These are phyloP conservation scores for Diaporthe vaccinii DNA, from an alignment of 2,329 filamentous ascomycete genomes.

Conservation along the genomic window DNA sequence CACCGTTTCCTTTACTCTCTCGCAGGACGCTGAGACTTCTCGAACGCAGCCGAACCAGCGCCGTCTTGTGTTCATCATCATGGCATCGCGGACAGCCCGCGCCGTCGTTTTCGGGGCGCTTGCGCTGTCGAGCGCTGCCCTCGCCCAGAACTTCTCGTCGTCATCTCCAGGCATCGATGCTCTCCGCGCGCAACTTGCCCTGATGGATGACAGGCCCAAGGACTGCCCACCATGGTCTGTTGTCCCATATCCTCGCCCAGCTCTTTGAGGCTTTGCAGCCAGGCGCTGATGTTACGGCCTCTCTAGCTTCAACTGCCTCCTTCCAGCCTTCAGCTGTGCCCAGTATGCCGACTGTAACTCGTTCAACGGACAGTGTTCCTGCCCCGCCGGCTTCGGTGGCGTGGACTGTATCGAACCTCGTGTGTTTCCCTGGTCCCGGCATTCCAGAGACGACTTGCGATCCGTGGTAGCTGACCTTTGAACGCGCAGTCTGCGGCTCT, in stretches of 20 bases:
- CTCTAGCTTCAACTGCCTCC: slow-evolving; percentile 93
- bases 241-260: slow-evolving; percentile 41
- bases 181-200: slow-evolving; percentile 74
- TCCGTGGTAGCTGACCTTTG: slow-evolving; percentile 35
- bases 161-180: slow-evolving; percentile 59
- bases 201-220: slow-evolving; percentile 80
- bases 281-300: slow-evolving; percentile 40
- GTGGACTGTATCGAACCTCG: slow-evolving; percentile 91
- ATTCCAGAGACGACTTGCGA: not conserved
- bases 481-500: slow-evolving; percentile 80
- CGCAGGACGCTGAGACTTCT: slow-evolving; percentile 19
- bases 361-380: slow-evolving; percentile 92
- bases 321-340: slow-evolving; percentile 90
- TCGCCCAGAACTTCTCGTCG: slow-evolving; percentile 70
- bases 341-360: slow-evolving; percentile 92
- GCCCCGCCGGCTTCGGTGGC: slow-evolving; percentile 91
- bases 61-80: slow-evolving; percentile 46
- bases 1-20: not conserved
- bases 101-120: slow-evolving; percentile 57
- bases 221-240: slow-evolving; percentile 83
- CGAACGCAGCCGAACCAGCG: slow-evolving; percentile 9
- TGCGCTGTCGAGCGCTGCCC: slow-evolving; percentile 56
- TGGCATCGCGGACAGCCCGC: slow-evolving; percentile 56
- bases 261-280: slow-evolving; percentile 31
- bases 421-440: slow-evolving; percentile 52